phyloP scores from a whole-genome alignment of 2,329 filamentous ascomycete species.

The Neofusicoccum ribis region DNA sequence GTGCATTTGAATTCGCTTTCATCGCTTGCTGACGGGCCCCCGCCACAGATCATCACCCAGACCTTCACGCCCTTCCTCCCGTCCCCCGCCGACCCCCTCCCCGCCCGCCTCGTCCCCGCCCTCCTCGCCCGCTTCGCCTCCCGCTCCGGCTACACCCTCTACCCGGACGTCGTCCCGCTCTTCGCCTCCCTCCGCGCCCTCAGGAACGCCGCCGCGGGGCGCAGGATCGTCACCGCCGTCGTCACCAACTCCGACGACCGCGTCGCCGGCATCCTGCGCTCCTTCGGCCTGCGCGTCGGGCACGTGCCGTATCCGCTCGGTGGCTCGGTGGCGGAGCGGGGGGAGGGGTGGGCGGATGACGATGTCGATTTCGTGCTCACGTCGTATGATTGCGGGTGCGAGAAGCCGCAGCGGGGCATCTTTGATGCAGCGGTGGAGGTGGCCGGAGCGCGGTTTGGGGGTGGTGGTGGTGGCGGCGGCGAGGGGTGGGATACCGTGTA shows the following conservation, averaged over 20 bases:
- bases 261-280: slow-evolving; percentile 55
- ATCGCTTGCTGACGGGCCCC: no score
- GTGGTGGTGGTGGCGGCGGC: slow-evolving; percentile 20
- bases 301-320: not conserved
- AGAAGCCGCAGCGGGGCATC: slow-evolving; percentile 59
- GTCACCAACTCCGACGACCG: slow-evolving; percentile 65
- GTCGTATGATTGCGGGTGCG: slow-evolving; percentile 63
- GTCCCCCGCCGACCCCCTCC: not conserved
- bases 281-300: slow-evolving; percentile 53
- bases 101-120: slow-evolving; percentile 44
- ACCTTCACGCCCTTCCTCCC: slow-evolving; percentile 51
- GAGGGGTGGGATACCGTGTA: slow-evolving; percentile 48
- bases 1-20: no score
- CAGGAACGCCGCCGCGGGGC: not conserved
- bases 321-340: no score
- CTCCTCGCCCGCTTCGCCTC: slow-evolving; percentile 58
- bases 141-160: slow-evolving; percentile 53
- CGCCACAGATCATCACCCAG: slow-evolving; percentile 52
- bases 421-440: slow-evolving; percentile 57
- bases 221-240: slow-evolving; percentile 54
- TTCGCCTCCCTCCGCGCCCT: slow-evolving; percentile 43
- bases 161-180: slow-evolving; percentile 48
- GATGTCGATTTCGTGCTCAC: slow-evolving; percentile 61
- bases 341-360: not conserved
- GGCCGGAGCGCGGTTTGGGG: slow-evolving; percentile 36